Evolutionary conservation across 108 stramenopile genomes (phyloP), one percentile per base, ranked within the genome.

Genomic region (Pseudonitzschia multiseries): DNA sequence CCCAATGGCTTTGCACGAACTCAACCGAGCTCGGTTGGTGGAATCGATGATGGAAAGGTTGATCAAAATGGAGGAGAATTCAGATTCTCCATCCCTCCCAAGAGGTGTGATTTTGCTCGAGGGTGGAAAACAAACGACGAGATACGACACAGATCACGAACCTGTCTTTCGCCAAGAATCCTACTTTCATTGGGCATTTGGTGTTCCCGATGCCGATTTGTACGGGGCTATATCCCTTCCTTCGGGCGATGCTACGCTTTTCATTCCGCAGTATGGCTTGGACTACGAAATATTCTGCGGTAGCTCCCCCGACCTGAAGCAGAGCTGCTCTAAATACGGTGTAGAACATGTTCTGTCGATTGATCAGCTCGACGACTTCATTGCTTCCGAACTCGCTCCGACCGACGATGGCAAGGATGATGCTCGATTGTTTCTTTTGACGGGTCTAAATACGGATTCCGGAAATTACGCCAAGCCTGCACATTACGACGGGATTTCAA

Each of bases 121-220:
- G 40, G 92, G 92, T 0, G 95, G 93, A 8, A 69, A 60, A 26
- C 74, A 79, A 46, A 41, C 68, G 0, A 84, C 83, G 1, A 81
- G 96, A 0, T 84, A 86, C 63, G 96, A 93, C 65, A 87, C 90
- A 4, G 96, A 96, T 72, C 92, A 94, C 73, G 96, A 94, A 62
- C 90, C 91, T 5, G 59, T 94, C 10, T 96, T 96, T 83, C 90
- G 95, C 17, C 93, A 96, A 66, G 95, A 99, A 75, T 87, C 85
- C n/a, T 97, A 96, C 59, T 99, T 99, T 77, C 89, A 93, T 68
- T 99, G 96, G 74, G 75, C 96, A 46, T 93, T 93, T 52, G 99
- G 98, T 28, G 96, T 86, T 26, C 90, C 87, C 54, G 97, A 97
- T 68, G 86, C 97, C 13, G 97, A 95, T 73, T 87, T 84, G 18